Evolutionary conservation across 768 basidiomycete species (phyloP), one percentile per base, ranked within the genome.

Genomic region (Mycena alexandri): DNA sequence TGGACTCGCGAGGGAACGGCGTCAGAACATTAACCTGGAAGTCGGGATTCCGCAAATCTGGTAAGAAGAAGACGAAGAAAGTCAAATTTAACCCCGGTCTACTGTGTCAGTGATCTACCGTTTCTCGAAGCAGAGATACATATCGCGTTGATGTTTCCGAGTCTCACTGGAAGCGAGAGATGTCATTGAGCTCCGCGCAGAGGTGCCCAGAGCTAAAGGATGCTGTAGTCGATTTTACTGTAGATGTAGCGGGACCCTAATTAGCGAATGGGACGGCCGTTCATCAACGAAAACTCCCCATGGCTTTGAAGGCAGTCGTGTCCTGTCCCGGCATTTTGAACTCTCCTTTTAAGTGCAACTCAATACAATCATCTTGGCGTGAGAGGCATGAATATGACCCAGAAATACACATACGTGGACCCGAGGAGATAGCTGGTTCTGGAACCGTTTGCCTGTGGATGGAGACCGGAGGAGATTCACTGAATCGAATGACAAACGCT

Each of bases 41-140:
- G 21, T 55, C 41, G 38, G 54, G 22, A 42, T 21, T 38, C 54
- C 54, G 36, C 14, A 54, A 41, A 55, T 55, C 54, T 55, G 54
- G 22, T 42, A 42, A 34, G 29, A 25, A 55, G 38, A 55, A 41
- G 19, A 55, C 41, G 38, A 55, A 14, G 22, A 38, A 36, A 29
- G 29, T 21, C 11, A 22, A 25, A 2, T 55, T 55, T 38, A 55
- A 55, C 54, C 22, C 54, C 54, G 41, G 38, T 55, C 41, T 55
- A 55, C 54, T 41, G 54, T 41, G 41, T 55, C 16, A 55, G 41
- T 55, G 52, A 54, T 36, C 21, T 54, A 16, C 52, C 52, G 54
- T 55, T 42, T 34, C 54, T 55, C 54, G 36, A 42, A 25, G 53
- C 54, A 55, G n/a, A n/a, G n/a, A n/a, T n/a, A n/a, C n/a, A n/a